Conservation (phyloP, 805 yeast genomes). For the Monosporozyma aquatica region DNA sequence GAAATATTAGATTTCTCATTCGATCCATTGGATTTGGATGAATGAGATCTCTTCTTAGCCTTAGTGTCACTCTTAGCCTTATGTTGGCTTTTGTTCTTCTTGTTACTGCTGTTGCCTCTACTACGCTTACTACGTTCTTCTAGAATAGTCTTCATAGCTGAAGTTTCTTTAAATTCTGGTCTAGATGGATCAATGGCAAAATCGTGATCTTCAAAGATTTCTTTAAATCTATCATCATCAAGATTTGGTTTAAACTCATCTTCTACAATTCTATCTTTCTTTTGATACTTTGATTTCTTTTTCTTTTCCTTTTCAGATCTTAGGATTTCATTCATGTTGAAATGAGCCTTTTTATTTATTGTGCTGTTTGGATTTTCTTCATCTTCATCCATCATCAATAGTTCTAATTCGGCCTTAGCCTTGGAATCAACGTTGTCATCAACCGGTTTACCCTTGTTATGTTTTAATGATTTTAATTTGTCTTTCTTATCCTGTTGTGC, state of each 20-base stretch:
- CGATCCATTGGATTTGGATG: slow-evolving; percentile 3
- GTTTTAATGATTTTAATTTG: slow-evolving; percentile 28
- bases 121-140: slow-evolving; percentile 59
- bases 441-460: slow-evolving; percentile 17
- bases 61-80: too few relatives aligned
- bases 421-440: slow-evolving; percentile 30
- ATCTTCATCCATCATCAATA: slow-evolving; percentile 42
- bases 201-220: slow-evolving; percentile 74
- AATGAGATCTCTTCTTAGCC: neutral
- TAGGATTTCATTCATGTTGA: slow-evolving; percentile 67
- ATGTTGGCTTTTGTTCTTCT: slow-evolving; percentile 14
- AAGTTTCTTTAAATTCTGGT: slow-evolving; percentile 83
- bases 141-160: slow-evolving; percentile 76
- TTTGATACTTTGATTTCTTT: slow-evolving; percentile 40
- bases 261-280: slow-evolving; percentile 42
- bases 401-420: slow-evolving; percentile 60
- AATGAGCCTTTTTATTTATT: slow-evolving; percentile 45
- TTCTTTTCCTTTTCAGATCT: slow-evolving; percentile 61
- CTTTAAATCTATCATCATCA: slow-evolving; percentile 77
- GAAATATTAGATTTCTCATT: slow-evolving; percentile 11
- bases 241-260: slow-evolving; percentile 59
- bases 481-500: slow-evolving; percentile 45
- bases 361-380: slow-evolving; percentile 32
- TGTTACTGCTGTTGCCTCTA: slow-evolving; percentile 14
- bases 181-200: slow-evolving; percentile 91